These are phyloP conservation scores for Cyberlindnera mrakii DNA, from an alignment of 805 yeast genomes.

Conservation along the genomic window DNA sequence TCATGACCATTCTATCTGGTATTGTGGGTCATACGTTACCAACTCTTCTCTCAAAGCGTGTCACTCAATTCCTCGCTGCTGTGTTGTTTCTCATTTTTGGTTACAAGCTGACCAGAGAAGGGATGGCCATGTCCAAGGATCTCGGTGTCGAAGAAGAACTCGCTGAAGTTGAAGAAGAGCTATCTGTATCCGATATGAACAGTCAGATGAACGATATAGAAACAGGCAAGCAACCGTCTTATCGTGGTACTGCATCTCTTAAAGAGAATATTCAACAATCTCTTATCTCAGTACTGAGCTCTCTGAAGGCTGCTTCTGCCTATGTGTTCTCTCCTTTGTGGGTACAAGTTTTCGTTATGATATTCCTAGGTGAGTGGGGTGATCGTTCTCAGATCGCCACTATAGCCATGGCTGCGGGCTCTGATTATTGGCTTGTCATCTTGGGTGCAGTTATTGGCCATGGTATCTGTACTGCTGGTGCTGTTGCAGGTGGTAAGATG, in stretches of 20 bases:
- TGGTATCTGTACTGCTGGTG: slow-evolving; percentile 77
- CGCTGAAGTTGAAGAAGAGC: slow-evolving; percentile 95
- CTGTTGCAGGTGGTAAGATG: slow-evolving; percentile 90
- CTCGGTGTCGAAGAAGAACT: slow-evolving; percentile 91
- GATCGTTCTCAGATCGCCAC: slow-evolving; percentile 98
- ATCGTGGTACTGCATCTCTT: slow-evolving; percentile 1
- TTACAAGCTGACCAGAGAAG: slow-evolving; percentile 68
- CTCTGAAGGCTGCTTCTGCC: slow-evolving; percentile 11
- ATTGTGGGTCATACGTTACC: slow-evolving; percentile 90
- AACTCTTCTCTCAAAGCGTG: slow-evolving; percentile 66
- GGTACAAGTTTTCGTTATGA: slow-evolving; percentile 93
- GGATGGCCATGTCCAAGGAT: slow-evolving; percentile 70
- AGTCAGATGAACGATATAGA: slow-evolving; percentile 51
- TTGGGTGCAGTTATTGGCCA: slow-evolving; percentile 90
- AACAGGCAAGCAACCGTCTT: slow-evolving; percentile 20
- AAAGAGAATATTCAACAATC: slow-evolving; percentile 2
- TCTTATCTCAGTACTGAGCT: slow-evolving; percentile 6
- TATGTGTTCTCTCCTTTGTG: slow-evolving; percentile 74
- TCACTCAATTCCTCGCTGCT: slow-evolving; percentile 81
- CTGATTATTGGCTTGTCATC: slow-evolving; percentile 84
- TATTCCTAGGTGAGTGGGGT: slow-evolving; percentile 98
- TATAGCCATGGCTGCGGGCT: slow-evolving; percentile 97
- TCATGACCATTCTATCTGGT: slow-evolving; percentile 92
- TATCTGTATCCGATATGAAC: slow-evolving; percentile 57
- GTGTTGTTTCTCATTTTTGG: slow-evolving; percentile 80